Evolutionary conservation across 352 stramenopile species (phyloP).

Genomic region (Phytophthora megakarya): DNA sequence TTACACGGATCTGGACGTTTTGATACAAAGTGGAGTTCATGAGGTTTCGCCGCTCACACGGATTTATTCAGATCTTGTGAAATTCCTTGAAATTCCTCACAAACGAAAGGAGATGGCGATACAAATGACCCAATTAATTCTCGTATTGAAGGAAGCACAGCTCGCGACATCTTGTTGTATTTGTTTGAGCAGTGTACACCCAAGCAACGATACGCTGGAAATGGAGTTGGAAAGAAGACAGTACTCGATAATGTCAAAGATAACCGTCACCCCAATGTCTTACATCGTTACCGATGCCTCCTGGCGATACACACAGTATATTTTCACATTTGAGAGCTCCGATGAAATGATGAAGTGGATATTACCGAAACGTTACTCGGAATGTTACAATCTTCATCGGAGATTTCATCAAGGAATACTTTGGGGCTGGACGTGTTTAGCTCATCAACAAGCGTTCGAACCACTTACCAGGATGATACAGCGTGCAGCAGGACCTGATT

Average conservation of each 20-base stretch:
- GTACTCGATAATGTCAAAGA: background rate
- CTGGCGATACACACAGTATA: slow-evolving; percentile 1
- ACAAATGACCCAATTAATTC: background rate
- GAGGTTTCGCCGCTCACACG: background rate
- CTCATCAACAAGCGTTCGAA: background rate
- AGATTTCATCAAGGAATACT: background rate
- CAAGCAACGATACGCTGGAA: background rate
- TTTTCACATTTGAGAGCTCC: background rate
- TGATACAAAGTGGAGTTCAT: background rate
- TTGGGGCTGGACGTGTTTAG: background rate
- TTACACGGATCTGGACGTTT: slow-evolving; percentile 3
- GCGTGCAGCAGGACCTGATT: background rate
- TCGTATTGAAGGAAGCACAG: background rate
- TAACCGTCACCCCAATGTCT: too few relatives aligned
- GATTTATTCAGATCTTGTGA: background rate
- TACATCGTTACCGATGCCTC: too few relatives aligned
- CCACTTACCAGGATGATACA: background rate
- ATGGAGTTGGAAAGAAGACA: background rate
- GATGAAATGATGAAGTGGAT: background rate
- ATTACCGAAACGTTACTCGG: background rate
- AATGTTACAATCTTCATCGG: background rate
- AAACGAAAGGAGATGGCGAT: slow-evolving; percentile 1
- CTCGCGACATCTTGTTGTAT: background rate
- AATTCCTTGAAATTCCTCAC: background rate
- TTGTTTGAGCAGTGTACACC: background rate